These are phyloP conservation scores for Amanita rimosa DNA, from an alignment of 768 basidiomycete genomes.

Conservation along the genomic window DNA sequence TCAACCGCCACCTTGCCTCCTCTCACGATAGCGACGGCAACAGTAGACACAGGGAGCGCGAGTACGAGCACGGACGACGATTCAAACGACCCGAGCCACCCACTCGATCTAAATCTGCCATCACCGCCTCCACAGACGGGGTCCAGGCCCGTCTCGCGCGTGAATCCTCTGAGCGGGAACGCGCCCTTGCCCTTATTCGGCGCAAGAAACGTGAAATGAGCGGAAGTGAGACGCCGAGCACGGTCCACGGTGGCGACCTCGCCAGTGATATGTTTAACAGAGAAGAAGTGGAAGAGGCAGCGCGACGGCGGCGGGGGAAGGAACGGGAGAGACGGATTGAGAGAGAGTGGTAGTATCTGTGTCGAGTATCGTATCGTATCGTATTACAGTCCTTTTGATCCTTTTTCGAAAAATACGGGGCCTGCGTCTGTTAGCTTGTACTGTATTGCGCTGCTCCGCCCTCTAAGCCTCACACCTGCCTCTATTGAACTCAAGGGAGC, in stretches of 20 bases:
- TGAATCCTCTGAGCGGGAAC: conserved; percentile 65
- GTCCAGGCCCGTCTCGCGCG: conserved; percentile 50
- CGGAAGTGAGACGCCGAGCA: conserved; percentile 63
- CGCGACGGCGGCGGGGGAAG: conserved; percentile 36
- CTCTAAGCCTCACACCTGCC: conserved; percentile 26
- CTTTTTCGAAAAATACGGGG: conserved; percentile 61
- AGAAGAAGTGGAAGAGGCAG: conserved; percentile 65
- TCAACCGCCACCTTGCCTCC: conserved; percentile 51
- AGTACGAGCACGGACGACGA: conserved; percentile 8
- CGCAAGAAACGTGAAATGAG: conserved; percentile 54
- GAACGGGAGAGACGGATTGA: conserved; percentile 21
- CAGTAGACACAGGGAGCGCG: no score
- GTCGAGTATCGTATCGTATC: no score
- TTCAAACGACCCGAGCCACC: conserved; percentile 10
- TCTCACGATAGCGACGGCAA: conserved; percentile 20
- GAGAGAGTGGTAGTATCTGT: no score
- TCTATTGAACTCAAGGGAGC: no score
- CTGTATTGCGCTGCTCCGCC: conserved; percentile 49
- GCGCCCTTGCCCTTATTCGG: conserved; percentile 60
- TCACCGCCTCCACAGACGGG: conserved; percentile 8
- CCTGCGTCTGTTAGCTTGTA: conserved; percentile 61
- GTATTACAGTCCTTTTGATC: conserved; percentile 47
- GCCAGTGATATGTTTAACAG: conserved; percentile 67
- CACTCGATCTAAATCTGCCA: background rate
- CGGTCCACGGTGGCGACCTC: conserved; percentile 40